A percentile compares a stretch with the other conserved stretches of the same genome.
Conservation (phyloP, 2,329 filamentous ascomycete genomes). For the Coniochaeta sp. region DNA sequence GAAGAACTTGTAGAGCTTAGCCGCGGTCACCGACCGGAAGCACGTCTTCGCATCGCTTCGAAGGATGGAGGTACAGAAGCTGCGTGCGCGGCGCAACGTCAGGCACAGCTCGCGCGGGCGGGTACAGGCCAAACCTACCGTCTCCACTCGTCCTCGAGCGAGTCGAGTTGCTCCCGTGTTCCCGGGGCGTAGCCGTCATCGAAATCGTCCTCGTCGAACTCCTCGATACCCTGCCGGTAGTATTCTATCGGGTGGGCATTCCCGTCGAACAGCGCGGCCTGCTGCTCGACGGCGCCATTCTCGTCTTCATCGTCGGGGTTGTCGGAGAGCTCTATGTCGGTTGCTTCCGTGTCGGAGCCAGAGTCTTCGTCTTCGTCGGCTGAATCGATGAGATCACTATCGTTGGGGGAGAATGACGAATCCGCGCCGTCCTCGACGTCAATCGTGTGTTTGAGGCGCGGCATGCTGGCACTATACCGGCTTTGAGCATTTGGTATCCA, state of each 20-base stretch:
- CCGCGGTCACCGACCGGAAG: slow-evolving; percentile 5
- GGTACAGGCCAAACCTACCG: slow-evolving; percentile 4
- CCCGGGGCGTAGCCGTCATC: slow-evolving; percentile 8
- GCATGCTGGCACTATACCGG: background rate
- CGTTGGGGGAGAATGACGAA: background rate
- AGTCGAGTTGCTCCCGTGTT: slow-evolving; percentile 7
- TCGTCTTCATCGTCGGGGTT: background rate
- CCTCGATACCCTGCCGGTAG: slow-evolving; percentile 8
- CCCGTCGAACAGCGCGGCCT: slow-evolving; percentile 9
- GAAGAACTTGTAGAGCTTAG: slow-evolving; percentile 11
- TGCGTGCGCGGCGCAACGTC: no score
- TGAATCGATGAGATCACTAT: background rate
- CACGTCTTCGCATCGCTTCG: slow-evolving; percentile 1
- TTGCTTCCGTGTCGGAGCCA: background rate
- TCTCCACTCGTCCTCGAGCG: slow-evolving; percentile 9
- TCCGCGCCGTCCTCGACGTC: background rate
- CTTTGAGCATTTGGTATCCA: no score
- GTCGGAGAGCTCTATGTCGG: background rate
- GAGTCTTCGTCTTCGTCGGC: slow-evolving; percentile 1
- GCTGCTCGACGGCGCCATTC: background rate
- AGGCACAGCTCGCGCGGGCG: background rate
- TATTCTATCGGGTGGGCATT: slow-evolving; percentile 13
- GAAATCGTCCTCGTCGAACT: slow-evolving; percentile 9
- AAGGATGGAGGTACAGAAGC: background rate
- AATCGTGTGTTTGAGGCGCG: background rate